phyloP scores from a whole-genome alignment of 2,329 filamentous ascomycete genomes.

The Monilinia vaccinii-corymbosi region DNA sequence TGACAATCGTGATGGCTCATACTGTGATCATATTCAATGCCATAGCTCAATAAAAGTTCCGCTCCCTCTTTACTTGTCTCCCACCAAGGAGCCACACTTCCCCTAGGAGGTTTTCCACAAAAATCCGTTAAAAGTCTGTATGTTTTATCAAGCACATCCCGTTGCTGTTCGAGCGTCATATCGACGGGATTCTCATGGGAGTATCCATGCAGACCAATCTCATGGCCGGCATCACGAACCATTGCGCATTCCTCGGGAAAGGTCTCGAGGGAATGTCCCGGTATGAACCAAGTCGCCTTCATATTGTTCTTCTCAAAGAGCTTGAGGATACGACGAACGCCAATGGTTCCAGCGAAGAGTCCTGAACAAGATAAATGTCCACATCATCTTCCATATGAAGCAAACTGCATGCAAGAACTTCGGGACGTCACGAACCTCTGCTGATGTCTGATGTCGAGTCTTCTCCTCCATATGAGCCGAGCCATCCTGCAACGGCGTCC shows the following conservation, averaged over 20 bases:
- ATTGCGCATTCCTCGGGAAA: constrained; percentile 57
- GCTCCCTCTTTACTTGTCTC: constrained; percentile 60
- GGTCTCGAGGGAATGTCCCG: constrained; percentile 53
- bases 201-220: constrained; percentile 62
- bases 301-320: constrained; percentile 65
- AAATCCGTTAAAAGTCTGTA: constrained; percentile 63
- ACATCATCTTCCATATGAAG: too few species aligned
- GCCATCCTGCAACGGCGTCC: constrained; percentile 68
- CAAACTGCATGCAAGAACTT: neutral
- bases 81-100: constrained; percentile 69
- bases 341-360: constrained; percentile 60
- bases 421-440: constrained; percentile 41
- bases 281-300: constrained; percentile 59
- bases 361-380: constrained; percentile 30
- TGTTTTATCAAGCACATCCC: constrained; percentile 65
- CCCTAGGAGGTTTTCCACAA: constrained; percentile 60
- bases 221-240: constrained; percentile 55
- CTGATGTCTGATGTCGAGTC: constrained; percentile 65
- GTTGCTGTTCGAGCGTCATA: constrained; percentile 68
- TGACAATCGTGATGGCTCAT: constrained; percentile 59
- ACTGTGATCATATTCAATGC: constrained; percentile 61
- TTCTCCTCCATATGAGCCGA: constrained; percentile 66
- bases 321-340: constrained; percentile 56
- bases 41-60: constrained; percentile 54
- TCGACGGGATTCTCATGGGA: constrained; percentile 62